Conservation (phyloP, 2,329 filamentous ascomycete genomes). For the Thelonectria blattea region DNA sequence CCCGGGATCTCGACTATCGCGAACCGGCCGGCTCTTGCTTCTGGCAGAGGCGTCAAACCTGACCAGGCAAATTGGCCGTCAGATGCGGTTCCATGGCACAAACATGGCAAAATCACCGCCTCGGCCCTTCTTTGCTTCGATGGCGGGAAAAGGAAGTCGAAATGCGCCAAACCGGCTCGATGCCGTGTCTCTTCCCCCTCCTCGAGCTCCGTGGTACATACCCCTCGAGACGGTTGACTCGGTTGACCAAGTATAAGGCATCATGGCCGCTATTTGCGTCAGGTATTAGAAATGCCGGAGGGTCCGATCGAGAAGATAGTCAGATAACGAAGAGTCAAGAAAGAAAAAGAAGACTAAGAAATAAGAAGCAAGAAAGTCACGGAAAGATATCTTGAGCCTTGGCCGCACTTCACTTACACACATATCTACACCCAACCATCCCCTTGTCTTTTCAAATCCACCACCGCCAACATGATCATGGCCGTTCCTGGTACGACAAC, state of each 20-base stretch:
- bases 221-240: not conserved
- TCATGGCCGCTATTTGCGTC: slow-evolving; percentile 19
- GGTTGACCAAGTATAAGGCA: slow-evolving; percentile 19
- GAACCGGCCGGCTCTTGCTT: slow-evolving; percentile 7
- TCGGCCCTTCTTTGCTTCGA: slow-evolving; percentile 1
- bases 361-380: not conserved
- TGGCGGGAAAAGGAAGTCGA: not conserved
- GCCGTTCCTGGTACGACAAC: slow-evolving; percentile 19
- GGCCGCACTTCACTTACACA: slow-evolving; percentile 14
- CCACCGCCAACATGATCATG: slow-evolving; percentile 15
- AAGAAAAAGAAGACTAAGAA: not conserved
- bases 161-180: slow-evolving; percentile 8
- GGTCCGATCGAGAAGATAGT: slow-evolving; percentile 13
- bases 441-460: not conserved
- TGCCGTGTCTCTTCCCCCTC: slow-evolving; percentile 11
- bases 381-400: slow-evolving; percentile 1
- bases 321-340: slow-evolving; percentile 22
- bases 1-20: slow-evolving; percentile 9
- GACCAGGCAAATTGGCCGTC: slow-evolving; percentile 7
- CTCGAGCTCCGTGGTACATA: slow-evolving; percentile 22
- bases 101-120: slow-evolving; percentile 3
- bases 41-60: not conserved
- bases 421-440: not conserved
- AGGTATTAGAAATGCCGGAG: slow-evolving; percentile 22
- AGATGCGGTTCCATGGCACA: slow-evolving; percentile 1